A percentile compares a stretch with the other conserved stretches of the same genome.
These are phyloP conservation scores for Silene coronaria DNA, from an alignment of 179 eudicot genomes.

Conservation along the genomic window DNA sequence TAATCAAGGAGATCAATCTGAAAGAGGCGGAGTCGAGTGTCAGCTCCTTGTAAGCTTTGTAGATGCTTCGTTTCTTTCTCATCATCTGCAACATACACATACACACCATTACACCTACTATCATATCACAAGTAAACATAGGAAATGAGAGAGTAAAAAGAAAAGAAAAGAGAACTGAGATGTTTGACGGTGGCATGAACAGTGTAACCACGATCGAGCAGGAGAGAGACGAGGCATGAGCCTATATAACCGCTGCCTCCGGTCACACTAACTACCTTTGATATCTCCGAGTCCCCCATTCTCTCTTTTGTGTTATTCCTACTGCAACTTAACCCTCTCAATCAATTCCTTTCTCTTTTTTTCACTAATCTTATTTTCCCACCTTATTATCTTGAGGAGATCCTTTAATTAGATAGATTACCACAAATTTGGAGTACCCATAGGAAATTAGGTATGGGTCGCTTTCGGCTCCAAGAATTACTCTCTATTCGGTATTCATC, in stretches of 20 bases:
- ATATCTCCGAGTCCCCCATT: background rate
- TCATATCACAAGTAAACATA: too few relatives aligned
- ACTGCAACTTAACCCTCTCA: background rate
- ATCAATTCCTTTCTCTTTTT: too few relatives aligned
- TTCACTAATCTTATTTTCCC: too few relatives aligned
- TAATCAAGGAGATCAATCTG: slow-evolving; percentile 73
- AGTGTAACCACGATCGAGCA: slow-evolving; percentile 40
- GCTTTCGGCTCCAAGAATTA: too few relatives aligned
- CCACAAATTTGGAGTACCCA: too few relatives aligned
- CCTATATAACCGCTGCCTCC: slow-evolving; percentile 52
- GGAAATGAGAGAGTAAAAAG: background rate
- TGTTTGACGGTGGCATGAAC: slow-evolving; percentile 41
- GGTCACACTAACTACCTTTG: slow-evolving; percentile 37
- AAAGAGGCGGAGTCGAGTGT: slow-evolving; percentile 51
- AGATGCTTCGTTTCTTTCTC: slow-evolving; percentile 82
- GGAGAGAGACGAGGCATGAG: slow-evolving; percentile 39
- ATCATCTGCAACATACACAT: slow-evolving; percentile 50
- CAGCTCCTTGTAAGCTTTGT: slow-evolving; percentile 53
- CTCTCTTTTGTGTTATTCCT: background rate
- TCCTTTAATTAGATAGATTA: too few relatives aligned
- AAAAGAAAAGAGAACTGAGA: slow-evolving; percentile 21
- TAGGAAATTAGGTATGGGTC: too few relatives aligned
- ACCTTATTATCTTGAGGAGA: too few relatives aligned
- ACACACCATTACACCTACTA: too few relatives aligned
- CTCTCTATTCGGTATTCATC: too few relatives aligned